Evolutionary conservation across 225 moss, liverwort and hornwort genomes (phyloP).

Genomic region (Thuidium tamariscinum): DNA sequence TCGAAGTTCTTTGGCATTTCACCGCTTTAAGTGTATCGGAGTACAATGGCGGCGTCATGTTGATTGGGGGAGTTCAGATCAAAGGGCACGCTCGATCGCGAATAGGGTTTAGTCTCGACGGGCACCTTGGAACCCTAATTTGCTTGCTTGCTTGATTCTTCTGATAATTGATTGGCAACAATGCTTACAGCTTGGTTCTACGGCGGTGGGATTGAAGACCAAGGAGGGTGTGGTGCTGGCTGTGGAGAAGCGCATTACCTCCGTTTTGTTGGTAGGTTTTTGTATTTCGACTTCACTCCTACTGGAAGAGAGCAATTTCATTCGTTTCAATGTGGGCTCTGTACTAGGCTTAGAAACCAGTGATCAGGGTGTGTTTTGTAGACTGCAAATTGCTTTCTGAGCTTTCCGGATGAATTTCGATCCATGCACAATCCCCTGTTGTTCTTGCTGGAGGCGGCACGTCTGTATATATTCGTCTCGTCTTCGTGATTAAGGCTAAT

Average conservation of each 20-base stretch:
- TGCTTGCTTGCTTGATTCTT: neutral
- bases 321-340: neutral
- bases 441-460: neutral
- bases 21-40: neutral
- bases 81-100: neutral
- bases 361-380: neutral
- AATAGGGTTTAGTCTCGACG: neutral
- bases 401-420: neutral
- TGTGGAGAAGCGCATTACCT: constrained; percentile 45
- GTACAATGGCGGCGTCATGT: neutral
- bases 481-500: neutral
- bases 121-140: neutral
- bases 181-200: constrained; percentile 41
- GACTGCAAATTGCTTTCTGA: neutral
- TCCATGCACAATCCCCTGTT: neutral
- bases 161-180: neutral
- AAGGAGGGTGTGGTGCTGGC: constrained; percentile 27
- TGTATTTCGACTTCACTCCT: neutral
- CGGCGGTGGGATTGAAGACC: constrained; percentile 44
- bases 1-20: neutral
- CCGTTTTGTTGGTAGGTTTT: constrained; percentile 22
- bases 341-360: neutral
- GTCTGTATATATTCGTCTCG: neutral
- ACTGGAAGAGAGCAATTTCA: neutral
- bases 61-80: neutral